These are phyloP conservation scores for Paspalum vaginatum DNA, from an alignment of 176 grass and related monocot species.

Conservation along the genomic window DNA sequence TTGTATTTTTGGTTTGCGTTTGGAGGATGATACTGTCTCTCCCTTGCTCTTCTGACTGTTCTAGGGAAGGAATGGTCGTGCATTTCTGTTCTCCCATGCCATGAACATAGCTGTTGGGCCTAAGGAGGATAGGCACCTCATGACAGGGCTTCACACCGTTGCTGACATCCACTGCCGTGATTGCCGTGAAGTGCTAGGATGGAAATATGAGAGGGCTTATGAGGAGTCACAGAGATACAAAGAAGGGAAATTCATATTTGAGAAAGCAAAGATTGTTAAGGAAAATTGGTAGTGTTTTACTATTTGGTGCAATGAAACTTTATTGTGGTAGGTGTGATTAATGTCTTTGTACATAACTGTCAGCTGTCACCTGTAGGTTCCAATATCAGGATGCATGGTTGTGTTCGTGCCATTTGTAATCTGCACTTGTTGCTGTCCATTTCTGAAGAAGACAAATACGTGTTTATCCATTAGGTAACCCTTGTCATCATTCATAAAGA, in stretches of 20 bases:
- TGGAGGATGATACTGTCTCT: conserved; percentile 41
- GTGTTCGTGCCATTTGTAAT: conserved; percentile 47
- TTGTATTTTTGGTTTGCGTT: neutral
- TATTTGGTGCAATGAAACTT: neutral
- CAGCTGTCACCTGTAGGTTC: conserved; percentile 8
- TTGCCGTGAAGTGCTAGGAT: conserved; percentile 73
- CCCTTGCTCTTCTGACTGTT: conserved; percentile 18
- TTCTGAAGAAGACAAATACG: conserved; percentile 37
- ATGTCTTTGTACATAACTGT: conserved; percentile 42
- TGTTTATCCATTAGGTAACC: conserved; percentile 15
- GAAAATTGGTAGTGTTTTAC: conserved; percentile 65
- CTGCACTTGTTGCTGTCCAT: conserved; percentile 19
- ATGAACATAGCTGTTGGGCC: conserved; percentile 70
- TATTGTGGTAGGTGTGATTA: conserved; percentile 4
- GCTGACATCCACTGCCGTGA: conserved; percentile 70
- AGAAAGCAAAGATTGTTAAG: conserved; percentile 74
- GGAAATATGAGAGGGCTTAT: conserved; percentile 78
- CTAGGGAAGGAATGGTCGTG: conserved; percentile 63
- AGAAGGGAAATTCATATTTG: conserved; percentile 83
- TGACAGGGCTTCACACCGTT: conserved; percentile 71
- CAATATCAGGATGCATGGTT: conserved; percentile 17
- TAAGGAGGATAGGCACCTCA: conserved; percentile 66
- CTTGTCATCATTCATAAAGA: conserved; percentile 20
- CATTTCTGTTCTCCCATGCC: conserved; percentile 82
- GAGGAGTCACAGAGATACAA: conserved; percentile 79